These are phyloP conservation scores for Yamadazyma friedrichii DNA, from an alignment of 1,139 yeast species.

Conservation along the genomic window DNA sequence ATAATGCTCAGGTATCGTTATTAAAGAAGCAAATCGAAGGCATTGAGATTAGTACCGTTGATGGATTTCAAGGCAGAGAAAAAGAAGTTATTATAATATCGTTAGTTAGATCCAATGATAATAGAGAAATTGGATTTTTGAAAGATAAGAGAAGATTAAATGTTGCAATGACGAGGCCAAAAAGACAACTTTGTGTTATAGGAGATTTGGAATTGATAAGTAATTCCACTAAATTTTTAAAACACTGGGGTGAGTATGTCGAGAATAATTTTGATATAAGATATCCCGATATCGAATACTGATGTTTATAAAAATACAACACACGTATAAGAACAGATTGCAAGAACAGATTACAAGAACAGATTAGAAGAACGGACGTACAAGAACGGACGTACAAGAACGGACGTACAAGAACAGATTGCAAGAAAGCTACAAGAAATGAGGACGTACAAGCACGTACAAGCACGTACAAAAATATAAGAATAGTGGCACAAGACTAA, in stretches of 20 bases:
- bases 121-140: conserved; percentile 70
- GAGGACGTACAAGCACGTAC: too few species aligned
- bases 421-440: too few species aligned
- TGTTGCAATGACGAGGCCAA: conserved; percentile 91
- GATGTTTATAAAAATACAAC: conserved; percentile 14
- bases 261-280: conserved; percentile 60
- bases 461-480: too few species aligned
- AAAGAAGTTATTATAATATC: conserved; percentile 71
- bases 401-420: too few species aligned
- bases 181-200: conserved; percentile 77
- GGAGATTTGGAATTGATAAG: conserved; percentile 75
- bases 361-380: too few species aligned
- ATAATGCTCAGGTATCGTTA: conserved; percentile 77
- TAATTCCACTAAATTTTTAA: conserved; percentile 48
- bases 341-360: too few species aligned
- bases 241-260: conserved; percentile 69
- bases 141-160: conserved; percentile 71
- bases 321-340: too few species aligned
- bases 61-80: conserved; percentile 61
- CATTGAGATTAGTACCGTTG: conserved; percentile 46
- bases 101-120: conserved; percentile 45
- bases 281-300: conserved; percentile 51
- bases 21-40: conserved; percentile 38
- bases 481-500: too few species aligned
- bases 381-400: too few species aligned